Base-by-base conservation (phyloP, 257 asterid species). In the Solanum peruvianum region DNA sequence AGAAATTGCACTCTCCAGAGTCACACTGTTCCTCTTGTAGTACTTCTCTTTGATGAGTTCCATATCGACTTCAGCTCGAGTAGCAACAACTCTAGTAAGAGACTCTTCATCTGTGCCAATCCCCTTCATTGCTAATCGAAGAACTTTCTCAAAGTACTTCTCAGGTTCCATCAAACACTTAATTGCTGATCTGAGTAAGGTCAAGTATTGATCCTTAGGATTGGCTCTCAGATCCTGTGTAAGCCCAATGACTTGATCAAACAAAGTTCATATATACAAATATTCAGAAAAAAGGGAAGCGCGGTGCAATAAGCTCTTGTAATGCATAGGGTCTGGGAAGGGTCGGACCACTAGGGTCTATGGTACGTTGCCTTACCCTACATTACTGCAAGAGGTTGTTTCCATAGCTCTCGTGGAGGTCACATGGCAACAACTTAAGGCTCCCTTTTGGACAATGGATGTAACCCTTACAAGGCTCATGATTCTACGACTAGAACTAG, bases 51-150 rank as follows among this genome's bases (percentile, higher is more conserved):
- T 94, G 86, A 96, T 93, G 60, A 91, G 90, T 83, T 91, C 89
- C 97, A 94, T 88, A 86, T 92, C 92, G 66, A 87, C 92, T 93
- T 97, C 99, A 31, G 98, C 96, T 80, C 94, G 92, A 27, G 98
- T 97, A 1, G 93, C 94, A 47, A 97, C 90, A 31, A 93, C 97
- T 9, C 98, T 94, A 75, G 98, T 94, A 44, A 96, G 95, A 62
- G 95, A 94, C 83, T 91, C 71, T 90, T 95, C 98, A 9, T 97
- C 97, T 2, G 98, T 97, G 23, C 99, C 98, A 45, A 86, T 16
- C 86, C 84, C 87, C 39, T 90, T 93, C 86, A 96, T 93, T 12
- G 96, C 96, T 77, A 83, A 9, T 31, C 98, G 91, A 86, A 96
- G 94, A 70, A 89, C 89, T 91, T 96, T 95, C 92, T 90, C 98